Evolutionary conservation across 2,329 filamentous ascomycete species (phyloP).

Genomic region (Ceratocystis smalleyi): DNA sequence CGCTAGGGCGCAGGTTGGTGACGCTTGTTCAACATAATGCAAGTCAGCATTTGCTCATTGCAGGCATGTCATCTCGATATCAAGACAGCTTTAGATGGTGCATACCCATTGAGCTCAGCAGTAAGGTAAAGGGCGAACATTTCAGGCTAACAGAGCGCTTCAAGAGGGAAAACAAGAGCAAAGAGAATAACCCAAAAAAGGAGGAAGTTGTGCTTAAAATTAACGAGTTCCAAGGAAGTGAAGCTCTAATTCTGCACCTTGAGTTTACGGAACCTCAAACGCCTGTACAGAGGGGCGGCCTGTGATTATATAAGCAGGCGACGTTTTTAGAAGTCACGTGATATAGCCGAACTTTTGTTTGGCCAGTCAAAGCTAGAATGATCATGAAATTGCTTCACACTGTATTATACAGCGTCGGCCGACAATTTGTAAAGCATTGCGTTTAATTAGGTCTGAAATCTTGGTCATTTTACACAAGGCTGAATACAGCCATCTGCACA

Average conservation of each 20-base stretch:
- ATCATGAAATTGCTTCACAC: not conserved
- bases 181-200: not conserved
- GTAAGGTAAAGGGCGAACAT: constrained; percentile 54
- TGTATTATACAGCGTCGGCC: not conserved
- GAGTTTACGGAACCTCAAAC: not conserved
- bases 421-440: not conserved
- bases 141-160: constrained; percentile 16
- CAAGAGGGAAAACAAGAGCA: not conserved
- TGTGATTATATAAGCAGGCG: not conserved
- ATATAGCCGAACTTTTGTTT: not conserved
- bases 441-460: not conserved
- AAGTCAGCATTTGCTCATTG: constrained; percentile 8
- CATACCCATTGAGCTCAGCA: constrained; percentile 55
- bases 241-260: not conserved
- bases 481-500: not conserved
- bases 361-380: not conserved
- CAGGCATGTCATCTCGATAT: not conserved
- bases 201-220: not conserved
- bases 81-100: constrained; percentile 11
- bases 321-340: not conserved
- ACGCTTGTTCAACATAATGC: constrained; percentile 42
- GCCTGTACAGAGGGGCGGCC: not conserved
- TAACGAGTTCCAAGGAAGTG: not conserved
- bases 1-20: constrained; percentile 71
- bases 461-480: not conserved